Percentiles rank a stretch among this genome's conserved stretches.
These are phyloP conservation scores for Phytophthora palmivora DNA, from an alignment of 352 stramenopile species.

Conservation along the genomic window DNA sequence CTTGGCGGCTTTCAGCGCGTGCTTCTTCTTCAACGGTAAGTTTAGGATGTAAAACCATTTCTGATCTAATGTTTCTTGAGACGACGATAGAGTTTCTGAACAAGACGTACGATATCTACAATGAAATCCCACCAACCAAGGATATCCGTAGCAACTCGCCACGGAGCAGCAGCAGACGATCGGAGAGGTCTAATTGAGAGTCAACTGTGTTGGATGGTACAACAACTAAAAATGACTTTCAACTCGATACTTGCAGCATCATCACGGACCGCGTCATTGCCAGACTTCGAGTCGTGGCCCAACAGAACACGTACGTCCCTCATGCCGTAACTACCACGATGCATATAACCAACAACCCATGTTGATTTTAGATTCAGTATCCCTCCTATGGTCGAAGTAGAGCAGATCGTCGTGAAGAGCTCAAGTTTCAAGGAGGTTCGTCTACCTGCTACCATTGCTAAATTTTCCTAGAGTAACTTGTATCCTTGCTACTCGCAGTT, in stretches of 20 bases:
- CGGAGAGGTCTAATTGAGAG: constrained; percentile 35
- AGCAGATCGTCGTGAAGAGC: constrained; percentile 61
- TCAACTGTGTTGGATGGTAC: background rate
- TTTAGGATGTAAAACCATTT: background rate
- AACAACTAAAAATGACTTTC: background rate
- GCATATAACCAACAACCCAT: background rate
- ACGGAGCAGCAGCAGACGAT: constrained; percentile 25
- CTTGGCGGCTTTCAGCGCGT: constrained; percentile 44
- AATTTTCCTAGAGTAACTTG: background rate
- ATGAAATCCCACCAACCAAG: constrained; percentile 40
- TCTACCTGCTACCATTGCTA: background rate
- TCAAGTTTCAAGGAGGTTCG: constrained; percentile 64
- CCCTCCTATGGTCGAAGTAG: constrained; percentile 57
- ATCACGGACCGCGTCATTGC: constrained; percentile 63
- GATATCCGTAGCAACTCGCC: constrained; percentile 37
- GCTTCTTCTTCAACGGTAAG: constrained; percentile 65
- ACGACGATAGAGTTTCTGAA: constrained; percentile 53
- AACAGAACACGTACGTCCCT: constrained; percentile 51
- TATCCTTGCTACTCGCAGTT: constrained; percentile 40
- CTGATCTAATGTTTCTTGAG: background rate
- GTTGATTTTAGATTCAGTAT: constrained; percentile 40
- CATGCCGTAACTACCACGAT: background rate
- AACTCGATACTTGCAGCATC: constrained; percentile 35
- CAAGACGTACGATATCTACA: constrained; percentile 58
- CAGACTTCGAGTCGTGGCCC: constrained; percentile 49